These are phyloP conservation scores for Torulaspora quercuum DNA, from an alignment of 805 yeast genomes.

Conservation along the genomic window DNA sequence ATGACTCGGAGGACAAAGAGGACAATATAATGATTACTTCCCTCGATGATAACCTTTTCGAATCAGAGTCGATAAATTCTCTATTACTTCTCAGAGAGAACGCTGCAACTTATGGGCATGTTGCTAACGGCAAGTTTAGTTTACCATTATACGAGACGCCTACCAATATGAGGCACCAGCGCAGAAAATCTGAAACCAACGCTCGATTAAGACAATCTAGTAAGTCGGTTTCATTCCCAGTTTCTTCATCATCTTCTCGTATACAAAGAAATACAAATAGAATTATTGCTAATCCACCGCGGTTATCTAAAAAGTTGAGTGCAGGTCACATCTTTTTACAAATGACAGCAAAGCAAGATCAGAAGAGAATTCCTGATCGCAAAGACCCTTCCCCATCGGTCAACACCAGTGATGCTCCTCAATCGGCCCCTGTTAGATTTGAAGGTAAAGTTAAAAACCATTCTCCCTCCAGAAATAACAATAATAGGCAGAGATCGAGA, in stretches of 20 bases:
- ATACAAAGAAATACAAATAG: constrained; percentile 12
- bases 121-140: constrained; percentile 9
- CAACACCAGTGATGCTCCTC: constrained; percentile 9
- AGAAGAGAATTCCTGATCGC: constrained; percentile 6
- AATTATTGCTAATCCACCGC: constrained; percentile 15
- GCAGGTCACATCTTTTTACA: constrained; percentile 22
- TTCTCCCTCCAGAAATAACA: constrained; percentile 8
- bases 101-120: constrained; percentile 14
- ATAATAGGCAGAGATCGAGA: constrained; percentile 6
- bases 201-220: constrained; percentile 17
- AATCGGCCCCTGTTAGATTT: constrained; percentile 7
- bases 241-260: constrained; percentile 24
- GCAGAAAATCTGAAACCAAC: constrained; percentile 29
- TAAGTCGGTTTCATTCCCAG: constrained; percentile 24
- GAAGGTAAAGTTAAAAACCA: constrained; percentile 3
- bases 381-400: constrained; percentile 12
- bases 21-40: constrained; percentile 9
- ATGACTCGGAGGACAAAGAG: constrained; percentile 8
- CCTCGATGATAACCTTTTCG: constrained; percentile 28
- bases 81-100: constrained; percentile 26
- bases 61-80: constrained; percentile 24
- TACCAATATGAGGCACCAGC: constrained; percentile 13
- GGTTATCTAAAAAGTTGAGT: constrained; percentile 20
- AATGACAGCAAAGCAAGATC: constrained; percentile 5
- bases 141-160: constrained; percentile 18